Percentiles rank a stretch among this genome's conserved stretches.
Evolutionary conservation across 768 basidiomycete species (phyloP).

Genomic region (Hygrophorus pudorinus): DNA sequence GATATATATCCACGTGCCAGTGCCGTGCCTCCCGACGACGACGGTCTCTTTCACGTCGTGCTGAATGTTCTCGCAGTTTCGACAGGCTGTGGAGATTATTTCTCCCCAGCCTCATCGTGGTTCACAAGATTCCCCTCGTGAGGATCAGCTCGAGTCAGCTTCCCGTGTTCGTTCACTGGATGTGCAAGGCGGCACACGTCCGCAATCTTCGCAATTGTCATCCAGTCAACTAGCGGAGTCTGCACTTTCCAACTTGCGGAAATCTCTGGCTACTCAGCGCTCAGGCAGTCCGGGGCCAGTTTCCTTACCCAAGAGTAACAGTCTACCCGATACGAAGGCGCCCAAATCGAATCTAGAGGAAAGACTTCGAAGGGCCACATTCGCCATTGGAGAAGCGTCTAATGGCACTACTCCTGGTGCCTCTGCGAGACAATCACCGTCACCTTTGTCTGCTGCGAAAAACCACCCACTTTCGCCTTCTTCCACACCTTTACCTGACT

Average conservation of each 20-base stretch:
- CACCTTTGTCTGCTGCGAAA: conserved; percentile 5
- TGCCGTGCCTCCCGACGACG: no score
- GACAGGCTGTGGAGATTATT: conserved; percentile 62
- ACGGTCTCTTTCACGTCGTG: no score
- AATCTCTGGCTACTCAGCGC: conserved; percentile 48
- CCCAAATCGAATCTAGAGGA: conserved; percentile 65
- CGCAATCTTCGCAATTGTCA: conserved; percentile 30
- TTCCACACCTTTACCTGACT: conserved; percentile 34
- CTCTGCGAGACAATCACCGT: conserved; percentile 24
- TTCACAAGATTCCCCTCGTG: conserved; percentile 15
- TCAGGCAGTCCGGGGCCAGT: conserved; percentile 19
- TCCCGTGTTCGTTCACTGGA: conserved; percentile 30
- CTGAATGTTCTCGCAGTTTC: conserved; percentile 66
- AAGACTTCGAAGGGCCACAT: conserved; percentile 46
- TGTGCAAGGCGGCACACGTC: conserved; percentile 10
- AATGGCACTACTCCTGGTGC: conserved; percentile 28
- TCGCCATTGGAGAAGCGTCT: conserved; percentile 48
- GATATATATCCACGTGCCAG: not conserved
- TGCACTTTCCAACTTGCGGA: conserved; percentile 50
- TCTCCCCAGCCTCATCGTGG: conserved; percentile 38
- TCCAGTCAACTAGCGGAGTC: conserved; percentile 52
- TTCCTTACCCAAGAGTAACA: conserved; percentile 12
- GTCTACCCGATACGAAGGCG: conserved; percentile 6
- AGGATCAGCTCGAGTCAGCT: conserved; percentile 11
- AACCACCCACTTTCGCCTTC: conserved; percentile 31